Conservation (phyloP, 139 green algal species). For the Dunaliella sp. region DNA sequence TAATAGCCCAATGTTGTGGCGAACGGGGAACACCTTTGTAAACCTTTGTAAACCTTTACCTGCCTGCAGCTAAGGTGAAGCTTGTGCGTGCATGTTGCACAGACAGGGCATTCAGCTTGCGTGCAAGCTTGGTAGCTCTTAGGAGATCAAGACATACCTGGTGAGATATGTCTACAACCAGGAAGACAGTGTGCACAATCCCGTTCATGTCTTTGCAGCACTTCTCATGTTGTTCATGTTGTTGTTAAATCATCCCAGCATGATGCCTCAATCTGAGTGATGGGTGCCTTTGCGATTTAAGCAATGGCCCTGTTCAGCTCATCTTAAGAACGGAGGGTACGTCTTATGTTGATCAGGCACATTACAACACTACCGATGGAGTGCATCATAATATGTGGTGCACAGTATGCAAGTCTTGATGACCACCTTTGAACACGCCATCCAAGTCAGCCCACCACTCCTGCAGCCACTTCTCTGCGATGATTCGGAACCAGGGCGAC, state of each 20-base stretch:
- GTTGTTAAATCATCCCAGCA: neutral
- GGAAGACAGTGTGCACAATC: too few species aligned
- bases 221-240: too few species aligned
- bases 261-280: neutral
- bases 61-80: too few species aligned
- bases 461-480: constrained; percentile 80
- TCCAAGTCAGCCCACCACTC: constrained; percentile 83
- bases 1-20: too few species aligned
- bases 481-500: constrained; percentile 96
- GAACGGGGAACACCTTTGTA: too few species aligned
- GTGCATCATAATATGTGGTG: constrained; percentile 7
- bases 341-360: neutral
- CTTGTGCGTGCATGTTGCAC: too few species aligned
- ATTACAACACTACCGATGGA: neutral
- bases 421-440: neutral
- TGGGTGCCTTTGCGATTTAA: neutral
- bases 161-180: too few species aligned
- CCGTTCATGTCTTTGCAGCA: too few species aligned
- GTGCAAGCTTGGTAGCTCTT: too few species aligned
- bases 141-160: too few species aligned
- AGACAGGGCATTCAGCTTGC: too few species aligned
- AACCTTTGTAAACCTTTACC: too few species aligned
- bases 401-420: constrained; percentile 9
- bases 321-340: neutral
- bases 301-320: neutral